A percentile compares a stretch with the other conserved stretches of the same genome.
These are phyloP conservation scores for Carex arenaria DNA, from an alignment of 202 grass and related monocot genomes.

Conservation along the genomic window DNA sequence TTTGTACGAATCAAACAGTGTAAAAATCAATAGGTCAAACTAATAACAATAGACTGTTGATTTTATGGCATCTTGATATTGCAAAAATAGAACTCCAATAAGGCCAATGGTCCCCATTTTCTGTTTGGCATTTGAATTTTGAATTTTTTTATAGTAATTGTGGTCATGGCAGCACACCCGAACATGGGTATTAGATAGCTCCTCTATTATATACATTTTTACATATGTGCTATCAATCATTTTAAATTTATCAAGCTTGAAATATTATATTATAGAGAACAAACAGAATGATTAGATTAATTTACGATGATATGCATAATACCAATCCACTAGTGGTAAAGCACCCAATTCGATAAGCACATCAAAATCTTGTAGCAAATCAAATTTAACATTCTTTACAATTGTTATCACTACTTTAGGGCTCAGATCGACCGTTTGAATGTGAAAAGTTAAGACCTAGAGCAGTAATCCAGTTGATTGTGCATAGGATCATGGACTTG, in stretches of 20 bases:
- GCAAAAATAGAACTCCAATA: neutral
- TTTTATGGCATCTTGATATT: neutral
- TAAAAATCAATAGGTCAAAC: neutral
- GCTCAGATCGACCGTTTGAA: neutral
- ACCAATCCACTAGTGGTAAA: neutral
- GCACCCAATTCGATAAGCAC: neutral
- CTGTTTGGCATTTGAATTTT: neutral
- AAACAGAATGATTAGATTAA: neutral
- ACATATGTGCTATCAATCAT: neutral
- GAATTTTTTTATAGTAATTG: too few species aligned
- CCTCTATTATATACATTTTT: neutral
- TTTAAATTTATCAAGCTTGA: neutral
- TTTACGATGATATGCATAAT: neutral
- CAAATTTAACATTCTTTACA: neutral
- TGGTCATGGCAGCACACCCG: neutral
- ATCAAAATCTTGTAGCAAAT: neutral
- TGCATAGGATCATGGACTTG: neutral
- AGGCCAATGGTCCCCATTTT: neutral
- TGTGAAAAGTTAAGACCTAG: neutral
- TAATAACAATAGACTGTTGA: neutral
- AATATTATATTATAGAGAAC: neutral
- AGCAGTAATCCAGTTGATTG: neutral
- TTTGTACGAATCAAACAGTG: neutral
- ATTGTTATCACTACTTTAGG: too few species aligned
- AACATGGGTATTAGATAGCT: neutral